Percentiles rank a stretch among this genome's conserved stretches.
phyloP scores from a whole-genome alignment of 2,329 filamentous ascomycete species.

The Xylaria hypoxylon region DNA sequence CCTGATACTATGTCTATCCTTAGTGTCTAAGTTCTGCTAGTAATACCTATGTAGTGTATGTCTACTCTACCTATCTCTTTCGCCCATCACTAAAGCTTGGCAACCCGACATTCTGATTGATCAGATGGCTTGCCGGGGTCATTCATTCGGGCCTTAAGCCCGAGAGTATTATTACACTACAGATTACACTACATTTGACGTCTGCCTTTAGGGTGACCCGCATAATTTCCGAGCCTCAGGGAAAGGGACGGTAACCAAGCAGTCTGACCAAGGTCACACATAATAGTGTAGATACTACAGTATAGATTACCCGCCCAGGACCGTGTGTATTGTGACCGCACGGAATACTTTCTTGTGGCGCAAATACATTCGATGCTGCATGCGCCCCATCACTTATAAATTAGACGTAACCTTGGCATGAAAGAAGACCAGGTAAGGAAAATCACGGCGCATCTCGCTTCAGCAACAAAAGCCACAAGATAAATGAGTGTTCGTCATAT shows the following conservation, averaged over 20 bases:
- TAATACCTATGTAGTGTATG: neutral
- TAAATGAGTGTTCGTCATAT: slow-evolving; percentile 29
- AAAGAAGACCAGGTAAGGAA: slow-evolving; percentile 23
- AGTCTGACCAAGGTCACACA: slow-evolving; percentile 9
- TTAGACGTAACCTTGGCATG: slow-evolving; percentile 23
- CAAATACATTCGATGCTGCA: slow-evolving; percentile 23
- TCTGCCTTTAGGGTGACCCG: slow-evolving; percentile 21
- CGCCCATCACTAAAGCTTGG: slow-evolving; percentile 26
- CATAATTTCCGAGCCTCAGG: slow-evolving; percentile 19
- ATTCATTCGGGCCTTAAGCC: slow-evolving; percentile 40
- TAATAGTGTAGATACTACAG: neutral
- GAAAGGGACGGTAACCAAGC: slow-evolving; percentile 9
- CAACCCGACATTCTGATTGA: slow-evolving; percentile 17
- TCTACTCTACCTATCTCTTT: slow-evolving; percentile 13
- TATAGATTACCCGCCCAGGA: neutral
- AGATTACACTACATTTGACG: slow-evolving; percentile 28
- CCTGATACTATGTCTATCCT: slow-evolving; percentile 15
- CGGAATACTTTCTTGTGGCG: slow-evolving; percentile 22
- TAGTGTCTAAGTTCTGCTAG: neutral
- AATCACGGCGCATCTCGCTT: slow-evolving; percentile 36
- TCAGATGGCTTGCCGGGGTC: slow-evolving; percentile 37
- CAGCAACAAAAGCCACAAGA: slow-evolving; percentile 26
- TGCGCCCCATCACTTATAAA: slow-evolving; percentile 8
- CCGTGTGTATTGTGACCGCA: slow-evolving; percentile 14
- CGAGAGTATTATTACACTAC: slow-evolving; percentile 41